phyloP scores from a whole-genome alignment of 768 basidiomycete genomes.

The Solioccasus polychromus region DNA sequence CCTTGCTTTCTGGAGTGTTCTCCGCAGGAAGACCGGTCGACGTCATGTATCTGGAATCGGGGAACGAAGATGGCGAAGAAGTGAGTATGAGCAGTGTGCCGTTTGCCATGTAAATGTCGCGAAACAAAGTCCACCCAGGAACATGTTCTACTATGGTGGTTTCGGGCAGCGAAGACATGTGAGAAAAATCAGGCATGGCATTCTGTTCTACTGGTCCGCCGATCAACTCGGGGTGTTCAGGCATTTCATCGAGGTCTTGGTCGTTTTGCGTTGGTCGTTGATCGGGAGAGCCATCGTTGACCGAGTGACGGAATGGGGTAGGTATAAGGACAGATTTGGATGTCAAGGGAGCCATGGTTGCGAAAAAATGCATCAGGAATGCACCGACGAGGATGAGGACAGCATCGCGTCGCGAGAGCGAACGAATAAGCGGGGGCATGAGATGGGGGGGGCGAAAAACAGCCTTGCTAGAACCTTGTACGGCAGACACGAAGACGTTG shows the following conservation, averaged over 20 bases:
- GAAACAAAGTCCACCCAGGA: conserved; percentile 84
- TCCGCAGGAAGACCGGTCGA: conserved; percentile 61
- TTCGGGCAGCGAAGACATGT: conserved; percentile 37
- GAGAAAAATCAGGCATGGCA: conserved; percentile 2
- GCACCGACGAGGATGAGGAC: conserved; percentile 60
- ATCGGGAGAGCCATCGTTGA: not conserved
- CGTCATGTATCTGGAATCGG: conserved; percentile 53
- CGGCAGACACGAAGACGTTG: no score
- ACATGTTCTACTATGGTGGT: conserved; percentile 63
- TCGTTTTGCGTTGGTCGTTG: conserved; percentile 3
- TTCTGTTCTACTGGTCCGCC: not conserved
- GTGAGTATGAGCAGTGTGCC: conserved; percentile 76
- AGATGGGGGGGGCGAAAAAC: not conserved
- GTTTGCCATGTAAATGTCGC: conserved; percentile 80
- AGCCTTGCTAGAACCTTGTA: no score
- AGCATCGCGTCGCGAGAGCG: conserved; percentile 54
- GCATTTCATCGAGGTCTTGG: conserved; percentile 2
- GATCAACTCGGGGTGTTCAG: conserved; percentile 1
- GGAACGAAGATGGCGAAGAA: conserved; percentile 41
- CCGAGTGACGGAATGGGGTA: conserved; percentile 12
- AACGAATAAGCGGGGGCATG: conserved; percentile 39
- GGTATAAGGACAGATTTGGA: conserved; percentile 34
- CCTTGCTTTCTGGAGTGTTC: conserved; percentile 62
- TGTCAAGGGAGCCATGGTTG: conserved; percentile 35
- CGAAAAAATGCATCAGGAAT: conserved; percentile 51